phyloP scores from a whole-genome alignment of 192 early-diverging fungal genomes.

The Oehlia diaphana region DNA sequence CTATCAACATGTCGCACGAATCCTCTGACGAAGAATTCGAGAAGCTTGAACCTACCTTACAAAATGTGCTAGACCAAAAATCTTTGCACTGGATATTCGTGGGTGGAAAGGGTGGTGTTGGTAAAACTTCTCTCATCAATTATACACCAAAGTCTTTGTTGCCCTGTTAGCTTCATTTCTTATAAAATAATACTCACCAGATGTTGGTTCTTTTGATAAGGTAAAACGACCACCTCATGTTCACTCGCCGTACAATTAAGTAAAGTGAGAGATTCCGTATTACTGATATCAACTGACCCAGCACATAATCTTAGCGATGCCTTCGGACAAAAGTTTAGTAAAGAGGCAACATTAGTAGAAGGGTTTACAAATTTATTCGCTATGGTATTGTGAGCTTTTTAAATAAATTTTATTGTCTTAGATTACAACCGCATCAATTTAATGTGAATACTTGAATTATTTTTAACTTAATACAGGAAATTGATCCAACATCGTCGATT shows the following conservation, averaged over 20 bases:
- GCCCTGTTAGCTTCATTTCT: too few species aligned
- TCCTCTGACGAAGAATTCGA: constrained; percentile 70
- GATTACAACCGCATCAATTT: background rate
- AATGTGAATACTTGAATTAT: background rate
- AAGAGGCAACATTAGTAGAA: constrained; percentile 90
- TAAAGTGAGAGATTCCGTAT: constrained; percentile 86
- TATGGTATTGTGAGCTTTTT: constrained; percentile 66
- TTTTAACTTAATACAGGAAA: constrained; percentile 68
- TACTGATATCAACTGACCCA: constrained; percentile 98
- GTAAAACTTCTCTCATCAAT: constrained; percentile 52
- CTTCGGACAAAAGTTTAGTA: constrained; percentile 99
- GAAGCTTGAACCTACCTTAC: constrained; percentile 79
- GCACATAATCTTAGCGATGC: constrained; percentile 99
- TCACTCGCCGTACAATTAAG: constrained; percentile 93
- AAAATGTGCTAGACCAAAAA: constrained; percentile 96
- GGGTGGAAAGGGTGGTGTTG: constrained; percentile 99
- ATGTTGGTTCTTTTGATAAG: constrained; percentile 31
- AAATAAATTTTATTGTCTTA: constrained; percentile 15
- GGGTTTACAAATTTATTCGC: constrained; percentile 96
- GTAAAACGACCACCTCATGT: constrained; percentile 75
- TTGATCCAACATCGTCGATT: constrained; percentile 96
- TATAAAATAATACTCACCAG: background rate
- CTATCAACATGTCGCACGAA: constrained; percentile 12
- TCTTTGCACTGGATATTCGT: constrained; percentile 99
- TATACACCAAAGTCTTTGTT: background rate